Evolutionary conservation across 2,329 filamentous ascomycete species (phyloP), one percentile per base, ranked within the genome.

Genomic region (Sclerotinia spermophila): DNA sequence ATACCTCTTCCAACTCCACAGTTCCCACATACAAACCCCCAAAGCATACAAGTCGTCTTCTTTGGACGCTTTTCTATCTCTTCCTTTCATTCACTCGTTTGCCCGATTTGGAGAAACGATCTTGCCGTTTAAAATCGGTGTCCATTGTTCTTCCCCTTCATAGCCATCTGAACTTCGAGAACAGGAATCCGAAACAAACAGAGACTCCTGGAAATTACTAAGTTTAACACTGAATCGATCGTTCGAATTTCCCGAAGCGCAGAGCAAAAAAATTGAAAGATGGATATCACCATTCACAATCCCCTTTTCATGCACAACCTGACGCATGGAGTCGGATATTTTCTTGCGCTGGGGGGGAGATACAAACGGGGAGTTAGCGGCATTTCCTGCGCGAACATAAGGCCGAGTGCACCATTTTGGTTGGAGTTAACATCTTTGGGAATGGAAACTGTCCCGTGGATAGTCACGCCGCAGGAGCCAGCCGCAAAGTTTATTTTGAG

Each of bases 251-350:
- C 30, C 40, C 42, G 38, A 42, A 30, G 51, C 15, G 8, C 65
- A 48, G 51, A 44, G 24, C 7, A 58, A 27, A 55, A 45, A 67
- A n/a, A 35, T 58, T 1, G 51, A 56, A 15, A 67, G 27, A 19
- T 40, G 17, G 15, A 67, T 67, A 27, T 67, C 53, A 4, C 51
- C 65, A 15, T 67, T 51, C 6, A 67, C 40, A 27, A 67, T 67
- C 0, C 27, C 53, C 13, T 38, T 45, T 21, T 8, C 38, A 38
- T 59, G 65, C 6, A 67, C 38, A 48, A 40, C 38, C 11, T 38
- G n/a, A 35, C 35, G 40, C 65, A 59, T 67, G 3, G n/a, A 38
- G 1, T 30, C 17, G 3, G 51, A 44, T 2, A 45, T 38, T 21
- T 44, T 67, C 17, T 44, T 24, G 2, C 65, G 53, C n/a, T 59